Conservation (phyloP, 2,329 filamentous ascomycete genomes). For the Colletotrichum sp. region DNA sequence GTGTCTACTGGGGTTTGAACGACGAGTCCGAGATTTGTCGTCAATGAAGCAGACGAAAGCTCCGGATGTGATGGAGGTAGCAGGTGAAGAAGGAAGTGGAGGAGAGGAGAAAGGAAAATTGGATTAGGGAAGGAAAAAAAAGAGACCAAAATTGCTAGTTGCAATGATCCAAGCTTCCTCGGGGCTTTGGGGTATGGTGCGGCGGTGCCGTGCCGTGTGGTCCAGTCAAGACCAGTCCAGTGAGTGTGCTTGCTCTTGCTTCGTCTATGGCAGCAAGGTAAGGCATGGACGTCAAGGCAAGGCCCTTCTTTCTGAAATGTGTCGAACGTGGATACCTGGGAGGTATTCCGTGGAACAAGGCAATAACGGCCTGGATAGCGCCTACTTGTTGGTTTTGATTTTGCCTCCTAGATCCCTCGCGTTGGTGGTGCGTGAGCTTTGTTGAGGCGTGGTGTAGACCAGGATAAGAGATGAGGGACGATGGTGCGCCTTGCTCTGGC, state of each 20-base stretch:
- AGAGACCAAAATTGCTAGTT: slow-evolving; percentile 13
- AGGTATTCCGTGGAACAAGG: background rate
- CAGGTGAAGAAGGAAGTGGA: background rate
- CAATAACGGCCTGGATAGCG: background rate
- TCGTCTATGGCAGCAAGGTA: background rate
- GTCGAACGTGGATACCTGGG: background rate
- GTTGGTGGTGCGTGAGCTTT: background rate
- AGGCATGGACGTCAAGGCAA: background rate
- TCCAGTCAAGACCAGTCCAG: background rate
- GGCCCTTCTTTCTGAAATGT: background rate
- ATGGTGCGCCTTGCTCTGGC: background rate
- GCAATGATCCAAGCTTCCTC: slow-evolving; percentile 17
- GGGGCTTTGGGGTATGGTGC: slow-evolving; percentile 16
- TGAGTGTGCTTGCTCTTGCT: background rate
- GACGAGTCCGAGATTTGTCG: background rate
- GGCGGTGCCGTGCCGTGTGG: background rate
- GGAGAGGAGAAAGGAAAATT: background rate
- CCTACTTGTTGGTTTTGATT: background rate
- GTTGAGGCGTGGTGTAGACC: background rate
- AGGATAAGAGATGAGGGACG: background rate
- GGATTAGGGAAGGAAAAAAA: background rate
- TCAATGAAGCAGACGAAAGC: slow-evolving; percentile 1
- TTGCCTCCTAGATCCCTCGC: background rate
- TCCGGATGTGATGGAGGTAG: background rate
- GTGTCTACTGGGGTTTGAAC: background rate